These are phyloP conservation scores for Sarocladium oryzae DNA, from an alignment of 2,329 filamentous ascomycete genomes.

Conservation along the genomic window DNA sequence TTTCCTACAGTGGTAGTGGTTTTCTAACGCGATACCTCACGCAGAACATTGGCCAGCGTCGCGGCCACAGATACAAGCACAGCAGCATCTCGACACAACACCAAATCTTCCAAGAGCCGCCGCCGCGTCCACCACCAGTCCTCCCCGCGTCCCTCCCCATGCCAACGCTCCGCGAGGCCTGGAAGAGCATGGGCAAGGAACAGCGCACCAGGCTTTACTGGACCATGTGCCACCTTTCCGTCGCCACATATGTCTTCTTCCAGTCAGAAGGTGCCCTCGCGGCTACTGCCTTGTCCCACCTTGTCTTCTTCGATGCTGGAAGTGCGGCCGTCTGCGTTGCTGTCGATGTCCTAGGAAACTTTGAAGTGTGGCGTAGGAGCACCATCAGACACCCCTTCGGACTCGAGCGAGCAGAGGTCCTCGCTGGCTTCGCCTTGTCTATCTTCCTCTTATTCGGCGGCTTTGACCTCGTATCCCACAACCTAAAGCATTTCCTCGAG, in stretches of 20 bases:
- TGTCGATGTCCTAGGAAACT: constrained; percentile 91
- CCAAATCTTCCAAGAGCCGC: constrained; percentile 92
- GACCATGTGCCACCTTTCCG: constrained; percentile 80
- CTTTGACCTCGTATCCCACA: constrained; percentile 90
- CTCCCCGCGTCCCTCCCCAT: constrained; percentile 88
- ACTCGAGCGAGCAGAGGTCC: constrained; percentile 84
- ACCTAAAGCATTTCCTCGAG: constrained; percentile 88
- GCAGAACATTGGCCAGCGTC: constrained; percentile 81
- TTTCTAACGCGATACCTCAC: constrained; percentile 10
- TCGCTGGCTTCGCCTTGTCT: constrained; percentile 93
- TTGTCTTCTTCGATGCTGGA: constrained; percentile 92
- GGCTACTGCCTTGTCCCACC: constrained; percentile 84
- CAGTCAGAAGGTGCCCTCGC: constrained; percentile 79
- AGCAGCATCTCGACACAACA: constrained; percentile 83
- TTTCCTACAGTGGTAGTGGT: neutral
- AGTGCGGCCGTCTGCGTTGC: constrained; percentile 86
- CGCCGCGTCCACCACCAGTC: constrained; percentile 75
- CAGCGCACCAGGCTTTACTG: constrained; percentile 79
- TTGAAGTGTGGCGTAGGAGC: constrained; percentile 93
- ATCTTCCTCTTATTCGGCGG: constrained; percentile 97
- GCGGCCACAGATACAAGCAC: constrained; percentile 97
- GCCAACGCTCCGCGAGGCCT: constrained; percentile 81
- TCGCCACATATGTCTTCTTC: constrained; percentile 81
- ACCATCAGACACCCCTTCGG: constrained; percentile 92
- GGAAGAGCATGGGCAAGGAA: constrained; percentile 81